These are phyloP conservation scores for Chaetomiaceae sp. DNA, from an alignment of 2,329 filamentous ascomycete genomes.

Conservation along the genomic window DNA sequence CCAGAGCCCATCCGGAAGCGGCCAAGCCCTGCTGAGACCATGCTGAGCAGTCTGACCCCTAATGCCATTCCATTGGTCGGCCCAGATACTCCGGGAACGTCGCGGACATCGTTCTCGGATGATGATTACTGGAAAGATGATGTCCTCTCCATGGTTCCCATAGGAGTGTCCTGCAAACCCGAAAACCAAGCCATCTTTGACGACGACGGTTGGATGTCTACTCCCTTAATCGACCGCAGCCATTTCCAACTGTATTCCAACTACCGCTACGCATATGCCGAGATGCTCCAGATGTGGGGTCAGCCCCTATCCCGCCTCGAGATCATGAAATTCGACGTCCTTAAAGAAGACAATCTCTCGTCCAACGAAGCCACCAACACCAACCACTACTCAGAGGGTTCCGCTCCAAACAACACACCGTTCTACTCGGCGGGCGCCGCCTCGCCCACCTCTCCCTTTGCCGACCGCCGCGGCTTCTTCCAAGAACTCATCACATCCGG, in stretches of 20 bases:
- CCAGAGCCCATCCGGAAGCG: constrained; percentile 44
- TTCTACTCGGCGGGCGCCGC: constrained; percentile 37
- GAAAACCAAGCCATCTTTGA: constrained; percentile 64
- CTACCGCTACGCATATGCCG: constrained; percentile 64
- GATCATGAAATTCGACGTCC: constrained; percentile 64
- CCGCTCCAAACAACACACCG: constrained; percentile 32
- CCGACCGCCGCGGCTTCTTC: constrained; percentile 46
- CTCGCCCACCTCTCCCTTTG: constrained; percentile 47
- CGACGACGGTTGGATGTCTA: constrained; percentile 61
- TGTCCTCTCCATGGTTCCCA: constrained; percentile 44
- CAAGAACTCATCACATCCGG: constrained; percentile 47
- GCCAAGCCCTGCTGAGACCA: constrained; percentile 58
- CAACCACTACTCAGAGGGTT: constrained; percentile 35
- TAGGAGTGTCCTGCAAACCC: constrained; percentile 50
- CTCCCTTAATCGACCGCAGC: constrained; percentile 52
- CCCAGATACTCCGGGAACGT: constrained; percentile 44
- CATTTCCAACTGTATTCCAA: constrained; percentile 49
- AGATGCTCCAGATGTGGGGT: constrained; percentile 63
- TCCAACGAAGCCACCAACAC: constrained; percentile 24
- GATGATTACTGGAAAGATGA: constrained; percentile 49
- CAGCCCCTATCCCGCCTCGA: constrained; percentile 60
- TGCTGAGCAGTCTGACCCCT: constrained; percentile 51
- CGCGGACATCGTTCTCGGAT: constrained; percentile 51
- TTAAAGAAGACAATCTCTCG: constrained; percentile 44
- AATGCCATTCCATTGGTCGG: constrained; percentile 50